Evolutionary conservation across 257 asterid genomes (phyloP).

Genomic region (Ocimum tenuiflorum): DNA sequence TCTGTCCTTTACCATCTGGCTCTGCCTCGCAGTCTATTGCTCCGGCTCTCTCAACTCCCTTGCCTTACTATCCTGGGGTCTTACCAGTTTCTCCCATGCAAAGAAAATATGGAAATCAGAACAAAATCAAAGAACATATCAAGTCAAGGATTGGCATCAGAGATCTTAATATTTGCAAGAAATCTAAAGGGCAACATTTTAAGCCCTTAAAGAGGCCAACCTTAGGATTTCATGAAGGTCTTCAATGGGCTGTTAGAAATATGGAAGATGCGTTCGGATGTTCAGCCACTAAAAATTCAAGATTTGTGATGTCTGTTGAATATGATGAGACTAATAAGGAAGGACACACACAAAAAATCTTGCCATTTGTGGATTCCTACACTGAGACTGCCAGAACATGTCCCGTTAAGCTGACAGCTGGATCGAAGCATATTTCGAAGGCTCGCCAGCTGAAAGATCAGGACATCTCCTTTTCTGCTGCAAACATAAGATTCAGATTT

Average conservation of each 20-base stretch:
- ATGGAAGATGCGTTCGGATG: slow-evolving; percentile 16
- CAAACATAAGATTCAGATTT: slow-evolving; percentile 21
- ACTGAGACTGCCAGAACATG: slow-evolving; percentile 27
- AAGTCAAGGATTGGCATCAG: slow-evolving; percentile 14
- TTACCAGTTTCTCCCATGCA: slow-evolving; percentile 22
- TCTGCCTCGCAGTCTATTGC: slow-evolving; percentile 23
- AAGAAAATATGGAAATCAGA: slow-evolving; percentile 21
- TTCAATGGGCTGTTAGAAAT: slow-evolving; percentile 13
- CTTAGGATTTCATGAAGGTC: slow-evolving; percentile 28
- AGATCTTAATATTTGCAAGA: slow-evolving; percentile 25
- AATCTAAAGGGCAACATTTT: slow-evolving; percentile 29
- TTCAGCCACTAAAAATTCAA: slow-evolving; percentile 19
- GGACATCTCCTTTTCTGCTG: slow-evolving; percentile 20
- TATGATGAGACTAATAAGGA: slow-evolving; percentile 10
- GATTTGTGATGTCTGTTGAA: slow-evolving; percentile 17
- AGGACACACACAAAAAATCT: background rate
- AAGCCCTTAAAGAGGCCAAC: slow-evolving; percentile 31
- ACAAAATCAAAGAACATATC: slow-evolving; percentile 21
- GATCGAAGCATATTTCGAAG: slow-evolving; percentile 38
- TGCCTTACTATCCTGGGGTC: slow-evolving; percentile 28
- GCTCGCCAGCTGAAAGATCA: slow-evolving; percentile 31
- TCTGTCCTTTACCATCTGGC: slow-evolving; percentile 17
- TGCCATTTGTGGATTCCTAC: slow-evolving; percentile 9
- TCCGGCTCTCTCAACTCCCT: slow-evolving; percentile 12
- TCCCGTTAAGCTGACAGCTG: slow-evolving; percentile 35